Evolutionary conservation across 2,329 filamentous ascomycete species (phyloP).

Genomic region (Cladobotryum mycophilum): DNA sequence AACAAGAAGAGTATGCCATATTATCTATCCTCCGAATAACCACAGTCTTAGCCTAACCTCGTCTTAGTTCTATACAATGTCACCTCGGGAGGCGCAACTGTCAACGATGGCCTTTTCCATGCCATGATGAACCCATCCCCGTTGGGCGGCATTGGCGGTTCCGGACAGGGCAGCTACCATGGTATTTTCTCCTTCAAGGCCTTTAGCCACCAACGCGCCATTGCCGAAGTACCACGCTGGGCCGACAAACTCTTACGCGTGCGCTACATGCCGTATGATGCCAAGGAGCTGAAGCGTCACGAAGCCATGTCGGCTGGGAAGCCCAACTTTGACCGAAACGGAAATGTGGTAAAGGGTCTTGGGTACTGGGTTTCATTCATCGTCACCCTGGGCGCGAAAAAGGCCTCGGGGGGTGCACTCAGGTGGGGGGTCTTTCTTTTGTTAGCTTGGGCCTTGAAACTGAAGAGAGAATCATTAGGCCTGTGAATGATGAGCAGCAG

Average conservation of each 20-base stretch:
- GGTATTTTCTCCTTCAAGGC: constrained; percentile 41
- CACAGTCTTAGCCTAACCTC: neutral
- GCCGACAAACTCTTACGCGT: constrained; percentile 51
- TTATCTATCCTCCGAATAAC: neutral
- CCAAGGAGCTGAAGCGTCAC: constrained; percentile 39
- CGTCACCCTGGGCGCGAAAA: constrained; percentile 44
- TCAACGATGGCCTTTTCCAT: constrained; percentile 45
- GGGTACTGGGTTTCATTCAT: constrained; percentile 50
- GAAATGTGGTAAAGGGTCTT: constrained; percentile 44
- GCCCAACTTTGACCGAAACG: constrained; percentile 58
- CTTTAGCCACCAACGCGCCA: constrained; percentile 35
- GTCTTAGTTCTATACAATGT: constrained; percentile 31
- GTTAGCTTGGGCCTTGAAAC: constrained; percentile 29
- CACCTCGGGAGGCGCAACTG: constrained; percentile 44
- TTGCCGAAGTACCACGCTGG: constrained; percentile 32
- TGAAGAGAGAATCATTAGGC: constrained; percentile 29
- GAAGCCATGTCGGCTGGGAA: constrained; percentile 36
- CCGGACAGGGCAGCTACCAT: constrained; percentile 43
- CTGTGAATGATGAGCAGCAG: constrained; percentile 16
- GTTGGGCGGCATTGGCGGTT: constrained; percentile 45
- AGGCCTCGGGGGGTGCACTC: constrained; percentile 43
- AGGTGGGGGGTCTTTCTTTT: constrained; percentile 43
- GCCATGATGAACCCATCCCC: constrained; percentile 35
- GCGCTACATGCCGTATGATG: constrained; percentile 59
- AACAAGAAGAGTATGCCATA: constrained; percentile 58